Evolutionary conservation across 1,284 basidiomycete species (phyloP).

Genomic region (Trichosporon asahii): DNA sequence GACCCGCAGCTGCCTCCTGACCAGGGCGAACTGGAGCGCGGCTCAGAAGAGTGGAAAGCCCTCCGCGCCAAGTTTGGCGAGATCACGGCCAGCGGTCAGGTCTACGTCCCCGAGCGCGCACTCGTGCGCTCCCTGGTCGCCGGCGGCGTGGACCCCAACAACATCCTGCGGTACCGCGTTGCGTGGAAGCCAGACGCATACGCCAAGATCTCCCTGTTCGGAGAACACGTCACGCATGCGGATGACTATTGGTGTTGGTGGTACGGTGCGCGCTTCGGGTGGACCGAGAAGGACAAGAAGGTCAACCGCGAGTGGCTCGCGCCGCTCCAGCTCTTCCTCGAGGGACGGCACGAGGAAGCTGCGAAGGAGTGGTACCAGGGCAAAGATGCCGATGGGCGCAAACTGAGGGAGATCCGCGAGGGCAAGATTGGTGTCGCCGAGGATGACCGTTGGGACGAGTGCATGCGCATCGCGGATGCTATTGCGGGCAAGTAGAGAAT

Average conservation of each 20-base stretch:
- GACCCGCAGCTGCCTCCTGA: background rate
- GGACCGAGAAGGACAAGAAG: conserved; percentile 16
- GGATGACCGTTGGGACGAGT: conserved; percentile 29
- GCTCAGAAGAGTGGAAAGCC: conserved; percentile 14
- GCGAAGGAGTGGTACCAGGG: conserved; percentile 27
- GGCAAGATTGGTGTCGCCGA: conserved; percentile 24
- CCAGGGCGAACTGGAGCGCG: conserved; percentile 11
- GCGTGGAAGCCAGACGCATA: conserved; percentile 19
- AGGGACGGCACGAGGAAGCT: conserved; percentile 18
- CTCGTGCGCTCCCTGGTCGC: conserved; percentile 24
- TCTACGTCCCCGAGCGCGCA: conserved; percentile 25
- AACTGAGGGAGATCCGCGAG: conserved; percentile 21
- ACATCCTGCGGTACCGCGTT: conserved; percentile 27
- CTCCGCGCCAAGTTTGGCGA: conserved; percentile 26
- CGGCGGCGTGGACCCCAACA: conserved; percentile 19
- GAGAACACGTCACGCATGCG: conserved; percentile 25
- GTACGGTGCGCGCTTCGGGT: conserved; percentile 26
- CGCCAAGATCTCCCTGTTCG: conserved; percentile 8
- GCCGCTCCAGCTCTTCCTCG: conserved; percentile 24
- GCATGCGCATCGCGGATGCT: conserved; percentile 21
- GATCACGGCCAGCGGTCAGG: conserved; percentile 30
- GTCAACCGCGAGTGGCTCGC: conserved; percentile 22
- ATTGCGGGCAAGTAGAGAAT: conserved; percentile 10
- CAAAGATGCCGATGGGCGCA: background rate
- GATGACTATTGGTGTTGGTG: conserved; percentile 32